Conservation (phyloP, 2,329 filamentous ascomycete species). For the Fusarium zealandicum region DNA sequence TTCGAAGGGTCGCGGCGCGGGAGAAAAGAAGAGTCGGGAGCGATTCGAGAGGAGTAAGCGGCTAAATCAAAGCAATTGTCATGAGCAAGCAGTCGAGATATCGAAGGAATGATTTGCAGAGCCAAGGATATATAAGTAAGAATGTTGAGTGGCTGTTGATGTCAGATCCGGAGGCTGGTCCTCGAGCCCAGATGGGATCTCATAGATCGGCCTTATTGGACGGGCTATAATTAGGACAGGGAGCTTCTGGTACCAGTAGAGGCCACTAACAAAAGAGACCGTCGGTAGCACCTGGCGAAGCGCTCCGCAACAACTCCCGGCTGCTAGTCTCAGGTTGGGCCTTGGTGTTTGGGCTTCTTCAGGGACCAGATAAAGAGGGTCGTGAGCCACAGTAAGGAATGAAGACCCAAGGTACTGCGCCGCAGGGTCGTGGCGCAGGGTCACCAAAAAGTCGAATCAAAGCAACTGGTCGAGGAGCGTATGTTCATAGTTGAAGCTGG, state of each 20-base stretch:
- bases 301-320: background rate
- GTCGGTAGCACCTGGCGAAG: too few species aligned
- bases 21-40: constrained; percentile 11
- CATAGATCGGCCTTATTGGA: background rate
- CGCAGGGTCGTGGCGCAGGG: background rate
- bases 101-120: background rate
- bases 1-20: constrained; percentile 25
- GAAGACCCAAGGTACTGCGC: too few species aligned
- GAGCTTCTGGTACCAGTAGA: too few species aligned
- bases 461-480: background rate
- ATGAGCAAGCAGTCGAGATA: background rate
- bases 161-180: constrained; percentile 21
- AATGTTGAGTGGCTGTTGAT: constrained; percentile 6
- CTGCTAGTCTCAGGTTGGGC: background rate
- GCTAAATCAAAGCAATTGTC: constrained; percentile 9
- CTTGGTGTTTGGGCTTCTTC: background rate
- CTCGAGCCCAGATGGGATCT: constrained; percentile 21
- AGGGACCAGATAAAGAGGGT: background rate
- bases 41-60: background rate
- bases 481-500: background rate
- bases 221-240: too few species aligned
- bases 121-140: background rate
- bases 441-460: background rate
- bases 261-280: too few species aligned
- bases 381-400: background rate